Conservation (phyloP, 2,329 filamentous ascomycete species). For the Ceratocystis variospora region DNA sequence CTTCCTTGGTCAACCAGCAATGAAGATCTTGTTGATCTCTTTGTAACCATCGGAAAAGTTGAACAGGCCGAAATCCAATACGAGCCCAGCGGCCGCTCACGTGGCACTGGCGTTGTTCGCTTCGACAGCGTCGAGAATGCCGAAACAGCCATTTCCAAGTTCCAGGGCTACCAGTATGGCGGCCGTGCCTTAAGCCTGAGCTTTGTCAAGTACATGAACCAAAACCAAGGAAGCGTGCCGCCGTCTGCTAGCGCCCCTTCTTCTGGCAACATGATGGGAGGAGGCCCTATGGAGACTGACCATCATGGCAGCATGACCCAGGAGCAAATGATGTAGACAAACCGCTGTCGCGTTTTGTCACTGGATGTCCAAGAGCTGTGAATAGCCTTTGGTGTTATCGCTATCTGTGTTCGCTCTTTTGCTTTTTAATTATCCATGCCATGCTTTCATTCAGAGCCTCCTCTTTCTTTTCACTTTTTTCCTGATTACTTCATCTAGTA, state of each 20-base stretch:
- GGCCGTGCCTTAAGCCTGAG: conserved; percentile 84
- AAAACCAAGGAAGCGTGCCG: conserved; percentile 22
- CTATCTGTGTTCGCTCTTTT: conserved; percentile 11
- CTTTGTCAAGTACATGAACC: conserved; percentile 83
- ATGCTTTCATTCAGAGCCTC: conserved; percentile 1
- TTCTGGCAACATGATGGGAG: conserved; percentile 27
- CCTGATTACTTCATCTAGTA: not conserved
- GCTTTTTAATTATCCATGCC: conserved; percentile 5
- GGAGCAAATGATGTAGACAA: conserved; percentile 81
- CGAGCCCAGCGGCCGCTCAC: conserved; percentile 87
- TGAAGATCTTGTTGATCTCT: conserved; percentile 89
- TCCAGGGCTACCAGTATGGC: conserved; percentile 94
- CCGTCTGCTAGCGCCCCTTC: not conserved
- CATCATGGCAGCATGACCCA: conserved; percentile 62
- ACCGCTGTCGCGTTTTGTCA: not conserved
- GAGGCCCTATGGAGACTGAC: conserved; percentile 67
- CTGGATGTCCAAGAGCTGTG: not conserved
- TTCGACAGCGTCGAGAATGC: conserved; percentile 75
- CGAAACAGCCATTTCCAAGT: conserved; percentile 89
- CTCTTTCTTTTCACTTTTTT: not conserved
- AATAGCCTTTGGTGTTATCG: not conserved
- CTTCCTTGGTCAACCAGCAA: conserved; percentile 98
- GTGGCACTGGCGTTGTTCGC: conserved; percentile 89
- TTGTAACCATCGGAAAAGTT: conserved; percentile 95
- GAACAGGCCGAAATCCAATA: conserved; percentile 99